These are phyloP conservation scores for Candida sp. DNA, from an alignment of 1,139 yeast species.

Conservation along the genomic window DNA sequence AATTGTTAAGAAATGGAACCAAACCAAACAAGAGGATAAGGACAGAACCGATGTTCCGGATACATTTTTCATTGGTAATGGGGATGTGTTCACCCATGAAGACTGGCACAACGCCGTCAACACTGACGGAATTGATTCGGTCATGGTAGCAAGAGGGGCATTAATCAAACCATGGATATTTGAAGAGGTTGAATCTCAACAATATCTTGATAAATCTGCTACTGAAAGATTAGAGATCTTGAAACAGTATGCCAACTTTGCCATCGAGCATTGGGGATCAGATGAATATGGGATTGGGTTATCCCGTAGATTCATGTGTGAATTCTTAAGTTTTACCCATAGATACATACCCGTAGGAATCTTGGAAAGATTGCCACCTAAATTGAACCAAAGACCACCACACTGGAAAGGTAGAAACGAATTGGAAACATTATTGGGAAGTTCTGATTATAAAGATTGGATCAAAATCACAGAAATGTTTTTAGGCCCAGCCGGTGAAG, in stretches of 20 bases:
- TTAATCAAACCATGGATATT: slow-evolving; percentile 98
- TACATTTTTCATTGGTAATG: slow-evolving; percentile 80
- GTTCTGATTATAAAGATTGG: slow-evolving; percentile 90
- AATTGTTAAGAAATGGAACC: slow-evolving; percentile 60
- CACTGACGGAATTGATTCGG: slow-evolving; percentile 77
- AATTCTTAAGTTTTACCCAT: slow-evolving; percentile 90
- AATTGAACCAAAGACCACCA: slow-evolving; percentile 91
- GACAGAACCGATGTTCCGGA: slow-evolving; percentile 45
- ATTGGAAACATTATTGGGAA: slow-evolving; percentile 83
- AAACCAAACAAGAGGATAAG: slow-evolving; percentile 49
- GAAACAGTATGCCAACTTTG: slow-evolving; percentile 66
- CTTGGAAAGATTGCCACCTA: slow-evolving; percentile 83
- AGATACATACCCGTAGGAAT: slow-evolving; percentile 94
- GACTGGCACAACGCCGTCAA: slow-evolving; percentile 85
- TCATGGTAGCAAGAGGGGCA: slow-evolving; percentile 98
- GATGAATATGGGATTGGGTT: slow-evolving; percentile 91
- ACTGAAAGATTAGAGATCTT: slow-evolving; percentile 80
- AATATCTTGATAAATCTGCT: slow-evolving; percentile 88
- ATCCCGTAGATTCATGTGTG: slow-evolving; percentile 91
- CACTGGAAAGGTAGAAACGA: slow-evolving; percentile 95
- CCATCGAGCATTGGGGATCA: slow-evolving; percentile 97
- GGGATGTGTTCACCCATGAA: slow-evolving; percentile 82
- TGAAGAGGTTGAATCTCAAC: slow-evolving; percentile 89
- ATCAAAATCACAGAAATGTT: slow-evolving; percentile 96
- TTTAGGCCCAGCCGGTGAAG: slow-evolving; percentile 76